Evolutionary conservation across 164 flowering plant species (phyloP).

Genomic region (Aristolochia californica): DNA sequence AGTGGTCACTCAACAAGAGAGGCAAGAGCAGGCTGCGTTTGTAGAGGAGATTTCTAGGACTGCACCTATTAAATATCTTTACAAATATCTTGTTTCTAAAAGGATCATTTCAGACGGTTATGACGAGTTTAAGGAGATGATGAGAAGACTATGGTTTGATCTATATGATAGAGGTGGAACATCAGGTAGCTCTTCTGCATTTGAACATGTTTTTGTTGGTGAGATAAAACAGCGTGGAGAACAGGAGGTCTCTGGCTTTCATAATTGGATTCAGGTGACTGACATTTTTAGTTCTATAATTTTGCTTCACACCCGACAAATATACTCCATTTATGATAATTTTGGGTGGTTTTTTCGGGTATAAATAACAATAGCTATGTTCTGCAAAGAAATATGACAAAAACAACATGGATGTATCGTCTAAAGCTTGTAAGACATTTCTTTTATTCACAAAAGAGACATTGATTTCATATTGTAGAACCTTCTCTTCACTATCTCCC

Average conservation of each 20-base stretch:
- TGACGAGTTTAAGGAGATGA: constrained; percentile 58
- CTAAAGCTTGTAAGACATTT: too few species aligned
- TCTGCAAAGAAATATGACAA: too few species aligned
- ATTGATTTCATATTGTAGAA: too few species aligned
- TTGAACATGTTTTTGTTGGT: constrained; percentile 98
- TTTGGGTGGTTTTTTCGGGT: too few species aligned
- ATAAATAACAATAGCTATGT: too few species aligned
- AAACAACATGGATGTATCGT: too few species aligned
- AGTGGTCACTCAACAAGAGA: constrained; percentile 66
- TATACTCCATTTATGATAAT: too few species aligned
- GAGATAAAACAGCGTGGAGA: constrained; percentile 75
- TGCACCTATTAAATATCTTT: constrained; percentile 84
- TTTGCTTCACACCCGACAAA: background rate
- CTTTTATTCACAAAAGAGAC: too few species aligned
- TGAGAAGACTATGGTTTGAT: constrained; percentile 77
- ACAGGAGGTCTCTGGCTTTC: constrained; percentile 83
- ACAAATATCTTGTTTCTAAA: constrained; percentile 56
- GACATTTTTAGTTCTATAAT: background rate
- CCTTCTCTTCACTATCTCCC: too few species aligned
- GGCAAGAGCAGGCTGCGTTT: constrained; percentile 78
- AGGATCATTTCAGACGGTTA: constrained; percentile 34
- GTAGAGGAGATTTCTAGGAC: constrained; percentile 92
- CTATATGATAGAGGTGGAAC: constrained; percentile 83
- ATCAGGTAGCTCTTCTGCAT: constrained; percentile 73
- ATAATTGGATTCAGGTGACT: constrained; percentile 90